Evolutionary conservation across 805 yeast genomes (phyloP).

Genomic region (Lachancea fermentati): DNA sequence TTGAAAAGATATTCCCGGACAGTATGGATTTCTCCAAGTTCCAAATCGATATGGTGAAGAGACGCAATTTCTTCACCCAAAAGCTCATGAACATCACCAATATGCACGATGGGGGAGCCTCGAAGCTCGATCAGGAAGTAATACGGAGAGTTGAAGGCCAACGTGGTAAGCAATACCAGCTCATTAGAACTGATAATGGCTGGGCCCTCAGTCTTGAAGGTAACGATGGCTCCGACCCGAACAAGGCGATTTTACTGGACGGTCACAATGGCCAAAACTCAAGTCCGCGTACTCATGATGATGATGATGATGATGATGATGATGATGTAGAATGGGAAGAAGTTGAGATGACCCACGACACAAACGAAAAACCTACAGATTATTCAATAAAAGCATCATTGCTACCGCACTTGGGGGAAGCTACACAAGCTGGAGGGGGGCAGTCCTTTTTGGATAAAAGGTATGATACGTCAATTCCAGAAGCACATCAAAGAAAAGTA

Average conservation of each 20-base stretch:
- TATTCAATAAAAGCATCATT: conserved; percentile 40
- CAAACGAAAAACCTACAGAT: conserved; percentile 21
- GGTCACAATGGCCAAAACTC: conserved; percentile 9
- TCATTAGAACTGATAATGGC: conserved; percentile 74
- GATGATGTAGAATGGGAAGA: conserved; percentile 66
- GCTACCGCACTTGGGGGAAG: conserved; percentile 29
- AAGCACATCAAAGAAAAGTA: conserved; percentile 4
- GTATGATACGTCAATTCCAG: conserved; percentile 18
- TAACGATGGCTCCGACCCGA: conserved; percentile 35
- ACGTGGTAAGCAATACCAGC: conserved; percentile 64
- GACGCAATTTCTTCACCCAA: conserved; percentile 87
- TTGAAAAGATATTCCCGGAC: conserved; percentile 74
- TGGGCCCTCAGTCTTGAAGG: conserved; percentile 67
- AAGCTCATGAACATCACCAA: conserved; percentile 79
- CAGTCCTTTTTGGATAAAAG: conserved; percentile 30
- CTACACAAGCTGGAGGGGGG: conserved; percentile 19
- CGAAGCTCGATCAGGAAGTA: conserved; percentile 31
- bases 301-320: conserved; percentile 29
- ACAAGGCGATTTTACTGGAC: conserved; percentile 48
- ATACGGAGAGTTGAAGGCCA: conserved; percentile 71
- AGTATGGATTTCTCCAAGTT: conserved; percentile 87
- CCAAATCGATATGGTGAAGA: conserved; percentile 88
- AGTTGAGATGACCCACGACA: conserved; percentile 38
- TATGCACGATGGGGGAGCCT: conserved; percentile 49
- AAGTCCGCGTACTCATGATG: conserved; percentile 13